A percentile compares a stretch with the other conserved stretches of the same genome.
phyloP scores from a whole-genome alignment of 2,329 filamentous ascomycete genomes.

The Hortaea werneckii region DNA sequence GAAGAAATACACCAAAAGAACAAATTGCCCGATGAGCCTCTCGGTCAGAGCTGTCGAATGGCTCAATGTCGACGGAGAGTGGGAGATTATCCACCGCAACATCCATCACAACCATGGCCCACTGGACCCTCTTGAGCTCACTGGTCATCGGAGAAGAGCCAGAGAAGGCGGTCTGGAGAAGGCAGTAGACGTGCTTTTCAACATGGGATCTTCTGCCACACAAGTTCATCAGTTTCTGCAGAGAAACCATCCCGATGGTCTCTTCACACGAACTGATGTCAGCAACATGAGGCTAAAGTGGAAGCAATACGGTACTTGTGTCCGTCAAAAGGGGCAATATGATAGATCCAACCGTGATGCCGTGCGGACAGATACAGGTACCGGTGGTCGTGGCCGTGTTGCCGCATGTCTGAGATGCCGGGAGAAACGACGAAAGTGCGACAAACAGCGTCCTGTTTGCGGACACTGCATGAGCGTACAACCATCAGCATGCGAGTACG shows the following conservation, averaged over 20 bases:
- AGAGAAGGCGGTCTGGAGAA: conserved; percentile 21
- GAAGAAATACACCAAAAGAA: conserved; percentile 16
- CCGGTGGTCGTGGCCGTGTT: background rate
- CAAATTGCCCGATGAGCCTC: conserved; percentile 25
- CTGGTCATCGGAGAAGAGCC: conserved; percentile 22
- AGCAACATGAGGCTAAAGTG: conserved; percentile 27
- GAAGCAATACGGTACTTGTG: conserved; percentile 24
- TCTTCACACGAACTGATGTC: conserved; percentile 25
- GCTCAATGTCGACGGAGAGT: conserved; percentile 19
- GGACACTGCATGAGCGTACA: conserved; percentile 11
- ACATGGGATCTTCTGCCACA: conserved; percentile 19
- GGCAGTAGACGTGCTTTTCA: conserved; percentile 23
- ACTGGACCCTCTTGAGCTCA: conserved; percentile 17
- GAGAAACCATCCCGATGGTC: conserved; percentile 21
- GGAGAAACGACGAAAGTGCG: conserved; percentile 19
- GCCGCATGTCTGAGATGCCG: conserved; percentile 10
- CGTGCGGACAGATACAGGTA: background rate
- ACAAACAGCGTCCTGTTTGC: conserved; percentile 17
- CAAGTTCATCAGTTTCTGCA: conserved; percentile 24
- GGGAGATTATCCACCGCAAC: conserved; percentile 24
- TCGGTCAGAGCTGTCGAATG: conserved; percentile 22
- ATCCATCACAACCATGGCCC: conserved; percentile 25
- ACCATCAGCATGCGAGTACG: conserved; percentile 15
- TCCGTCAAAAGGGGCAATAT: conserved; percentile 3
- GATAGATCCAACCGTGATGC: too few species aligned